A percentile compares a stretch with the other conserved stretches of the same genome.
Evolutionary conservation across 2,329 filamentous ascomycete genomes (phyloP).

Genomic region (Cucurbitaria berberidis): DNA sequence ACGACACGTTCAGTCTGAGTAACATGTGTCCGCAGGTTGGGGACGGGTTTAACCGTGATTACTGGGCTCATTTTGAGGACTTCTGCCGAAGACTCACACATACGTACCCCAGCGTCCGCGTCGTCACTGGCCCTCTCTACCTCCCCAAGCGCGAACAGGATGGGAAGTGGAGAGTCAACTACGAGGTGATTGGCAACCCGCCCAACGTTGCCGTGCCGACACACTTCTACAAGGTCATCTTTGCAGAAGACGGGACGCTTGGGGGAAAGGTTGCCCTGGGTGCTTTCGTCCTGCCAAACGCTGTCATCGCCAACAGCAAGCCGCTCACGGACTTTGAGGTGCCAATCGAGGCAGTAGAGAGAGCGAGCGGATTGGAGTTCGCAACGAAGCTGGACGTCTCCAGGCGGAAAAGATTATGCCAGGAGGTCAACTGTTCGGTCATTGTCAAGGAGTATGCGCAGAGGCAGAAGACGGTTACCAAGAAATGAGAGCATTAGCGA

Average conservation of each 20-base stretch:
- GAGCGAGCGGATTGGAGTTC: slow-evolving; percentile 91
- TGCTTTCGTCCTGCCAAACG: slow-evolving; percentile 95
- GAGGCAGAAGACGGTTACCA: slow-evolving; percentile 57
- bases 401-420: slow-evolving; percentile 79
- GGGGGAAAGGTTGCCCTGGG: slow-evolving; percentile 78
- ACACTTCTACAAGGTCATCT: slow-evolving; percentile 99
- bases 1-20: slow-evolving; percentile 88
- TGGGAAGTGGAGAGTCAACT: slow-evolving; percentile 93
- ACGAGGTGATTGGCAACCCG: slow-evolving; percentile 93
- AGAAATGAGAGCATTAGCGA: slow-evolving; percentile 26
- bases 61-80: slow-evolving; percentile 99
- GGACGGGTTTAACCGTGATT: slow-evolving; percentile 97
- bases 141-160: slow-evolving; percentile 85
- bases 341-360: slow-evolving; percentile 88
- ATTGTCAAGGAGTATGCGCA: slow-evolving; percentile 80
- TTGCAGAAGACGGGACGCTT: slow-evolving; percentile 78
- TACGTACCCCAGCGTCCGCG: slow-evolving; percentile 82
- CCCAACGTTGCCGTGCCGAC: slow-evolving; percentile 96
- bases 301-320: slow-evolving; percentile 84
- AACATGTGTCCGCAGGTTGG: slow-evolving; percentile 99
- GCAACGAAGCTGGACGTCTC: slow-evolving; percentile 75
- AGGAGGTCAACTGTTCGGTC: slow-evolving; percentile 83
- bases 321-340: slow-evolving; percentile 92
- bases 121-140: slow-evolving; percentile 94
- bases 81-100: slow-evolving; percentile 86